A percentile compares a stretch with the other conserved stretches of the same genome.
These are phyloP conservation scores for Diaporthe destruens DNA, from an alignment of 2,329 filamentous ascomycete species.

Conservation along the genomic window DNA sequence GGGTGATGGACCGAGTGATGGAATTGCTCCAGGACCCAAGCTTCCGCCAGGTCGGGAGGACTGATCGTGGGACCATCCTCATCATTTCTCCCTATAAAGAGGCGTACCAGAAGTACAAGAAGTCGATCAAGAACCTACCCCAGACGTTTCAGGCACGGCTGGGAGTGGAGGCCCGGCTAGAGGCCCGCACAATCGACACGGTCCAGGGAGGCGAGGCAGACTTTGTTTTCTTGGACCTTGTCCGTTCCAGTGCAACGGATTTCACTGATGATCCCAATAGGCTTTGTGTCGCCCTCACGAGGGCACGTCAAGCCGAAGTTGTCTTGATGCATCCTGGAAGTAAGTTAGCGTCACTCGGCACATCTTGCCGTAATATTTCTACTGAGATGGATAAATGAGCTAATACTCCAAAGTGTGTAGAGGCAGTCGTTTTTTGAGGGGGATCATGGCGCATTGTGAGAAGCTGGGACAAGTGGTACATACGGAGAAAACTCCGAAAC, in stretches of 20 bases:
- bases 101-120: constrained; percentile 50
- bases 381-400: neutral
- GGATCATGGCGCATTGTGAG: constrained; percentile 9
- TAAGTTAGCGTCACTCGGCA: neutral
- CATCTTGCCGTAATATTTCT: neutral
- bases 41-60: constrained; percentile 48
- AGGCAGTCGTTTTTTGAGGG: neutral
- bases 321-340: constrained; percentile 54
- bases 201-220: constrained; percentile 58
- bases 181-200: constrained; percentile 56
- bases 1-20: constrained; percentile 50
- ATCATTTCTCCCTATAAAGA: constrained; percentile 56
- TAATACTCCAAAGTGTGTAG: constrained; percentile 32
- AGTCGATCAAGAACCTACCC: constrained; percentile 42
- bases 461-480: constrained; percentile 34
- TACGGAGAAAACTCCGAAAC: constrained; percentile 7
- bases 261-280: constrained; percentile 57
- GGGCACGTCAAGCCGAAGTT: constrained; percentile 56
- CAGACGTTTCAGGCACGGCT: constrained; percentile 46
- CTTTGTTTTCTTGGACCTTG: constrained; percentile 58
- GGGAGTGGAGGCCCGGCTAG: constrained; percentile 49
- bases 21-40: constrained; percentile 49
- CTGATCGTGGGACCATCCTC: constrained; percentile 51
- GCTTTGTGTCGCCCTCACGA: constrained; percentile 57
- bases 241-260: constrained; percentile 53